These are phyloP conservation scores for Pelargonium australe DNA, from an alignment of 441 rosid species.

Conservation along the genomic window DNA sequence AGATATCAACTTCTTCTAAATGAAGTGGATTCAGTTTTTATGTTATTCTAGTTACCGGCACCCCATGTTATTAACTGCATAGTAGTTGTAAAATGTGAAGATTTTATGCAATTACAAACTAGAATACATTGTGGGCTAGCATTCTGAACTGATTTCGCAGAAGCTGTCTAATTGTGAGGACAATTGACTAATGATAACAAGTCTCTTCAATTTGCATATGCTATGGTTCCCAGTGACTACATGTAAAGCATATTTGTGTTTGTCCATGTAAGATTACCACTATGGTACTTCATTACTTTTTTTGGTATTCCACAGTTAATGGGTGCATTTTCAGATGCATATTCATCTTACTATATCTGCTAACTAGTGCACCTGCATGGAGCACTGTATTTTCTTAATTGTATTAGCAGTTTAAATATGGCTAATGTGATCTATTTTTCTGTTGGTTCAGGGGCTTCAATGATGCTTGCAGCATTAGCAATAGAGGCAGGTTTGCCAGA, in stretches of 20 bases:
- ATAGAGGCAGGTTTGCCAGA: constrained; percentile 48
- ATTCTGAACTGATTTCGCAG: neutral
- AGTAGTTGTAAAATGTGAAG: neutral
- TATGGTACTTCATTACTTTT: neutral
- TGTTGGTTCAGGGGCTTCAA: constrained; percentile 34
- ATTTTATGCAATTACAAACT: neutral
- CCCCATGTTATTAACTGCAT: neutral
- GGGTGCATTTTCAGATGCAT: neutral
- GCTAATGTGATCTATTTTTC: constrained; percentile 3
- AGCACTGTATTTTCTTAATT: neutral
- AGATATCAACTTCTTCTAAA: neutral
- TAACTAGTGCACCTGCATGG: neutral
- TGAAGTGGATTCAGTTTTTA: neutral
- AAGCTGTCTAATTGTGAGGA: neutral
- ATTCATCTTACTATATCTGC: neutral
- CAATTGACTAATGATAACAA: no score
- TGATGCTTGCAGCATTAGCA: constrained; percentile 42
- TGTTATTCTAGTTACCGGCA: neutral
- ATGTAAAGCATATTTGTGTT: neutral
- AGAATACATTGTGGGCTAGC: neutral
- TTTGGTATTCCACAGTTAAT: constrained; percentile 1
- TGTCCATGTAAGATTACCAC: neutral
- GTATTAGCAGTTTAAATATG: neutral
- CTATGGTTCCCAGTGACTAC: neutral
- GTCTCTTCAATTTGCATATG: neutral